Evolutionary conservation across 306 rosid genomes (phyloP), one percentile per base, ranked within the genome.

Genomic region (Cucurbita ficifolia): DNA sequence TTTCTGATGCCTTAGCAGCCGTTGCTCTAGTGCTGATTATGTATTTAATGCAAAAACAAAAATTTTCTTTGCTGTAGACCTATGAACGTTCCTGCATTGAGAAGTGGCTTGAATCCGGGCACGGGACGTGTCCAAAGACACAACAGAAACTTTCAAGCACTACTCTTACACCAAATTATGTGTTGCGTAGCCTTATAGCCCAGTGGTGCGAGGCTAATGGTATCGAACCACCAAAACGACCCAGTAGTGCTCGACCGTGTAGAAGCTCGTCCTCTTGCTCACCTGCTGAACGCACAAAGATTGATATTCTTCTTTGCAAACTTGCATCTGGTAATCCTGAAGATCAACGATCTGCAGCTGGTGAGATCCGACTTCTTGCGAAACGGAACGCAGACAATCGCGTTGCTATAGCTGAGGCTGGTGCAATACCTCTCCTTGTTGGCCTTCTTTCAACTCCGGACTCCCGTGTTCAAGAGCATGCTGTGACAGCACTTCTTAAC

Each of bases 151-250:
- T 95, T 73, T 79, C 88, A 19, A 88, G 84, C 85, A 81, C 89
- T 46, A 84, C 81, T 80, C 90, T 91, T 69, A 89, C 99, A n/a
- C 97, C 99, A 4, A 95, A 95, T 84, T 95, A 85, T 64, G 99
- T 84, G 73, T 82, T 95, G 74, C 87, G 96, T 70, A 95, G 96
- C 72, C 97, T 95, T 79, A 91, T 95, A 84, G 88, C 88, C 72
- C 97, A 91, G 46, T 95, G 99, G 97, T 95, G 99, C n/a, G 99
- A 95, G 84, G 84, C 89, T 73, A 95, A 95, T 82, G 97, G 96
- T 74, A 72, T 95, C 19, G 97, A 91, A 85, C 96, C 95, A 60
- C 99, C 99, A 22, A 89, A 91, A 83, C 87, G 92, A 69, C 91
- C 90, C 56, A 87, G 85, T 76, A 85, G 77, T 77, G 85, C 90